phyloP scores from a whole-genome alignment of 2,329 filamentous ascomycete genomes.

The Aspergillus piperis region DNA sequence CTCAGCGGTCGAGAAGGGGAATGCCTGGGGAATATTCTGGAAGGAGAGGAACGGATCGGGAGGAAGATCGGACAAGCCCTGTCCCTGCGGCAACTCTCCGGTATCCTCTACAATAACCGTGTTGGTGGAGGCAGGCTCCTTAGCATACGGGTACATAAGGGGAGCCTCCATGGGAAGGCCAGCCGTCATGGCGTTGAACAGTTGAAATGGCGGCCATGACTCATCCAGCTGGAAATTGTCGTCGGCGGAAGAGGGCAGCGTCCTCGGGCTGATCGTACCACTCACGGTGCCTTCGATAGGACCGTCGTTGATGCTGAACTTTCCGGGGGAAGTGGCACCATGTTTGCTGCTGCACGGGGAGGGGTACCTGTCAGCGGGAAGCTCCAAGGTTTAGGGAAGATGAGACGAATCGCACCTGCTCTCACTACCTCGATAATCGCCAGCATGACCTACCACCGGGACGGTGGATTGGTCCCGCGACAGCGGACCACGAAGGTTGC shows the following conservation, averaged over 20 bases:
- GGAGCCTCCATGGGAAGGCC: constrained; percentile 36
- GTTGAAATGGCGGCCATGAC: constrained; percentile 40
- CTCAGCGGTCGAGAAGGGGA: constrained; percentile 30
- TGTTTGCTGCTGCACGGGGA: constrained; percentile 34
- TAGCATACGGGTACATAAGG: constrained; percentile 38
- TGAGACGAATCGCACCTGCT: constrained; percentile 29
- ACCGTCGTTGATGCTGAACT: constrained; percentile 34
- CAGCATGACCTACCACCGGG: constrained; percentile 27
- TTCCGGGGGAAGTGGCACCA: constrained; percentile 34
- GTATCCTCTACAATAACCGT: constrained; percentile 41
- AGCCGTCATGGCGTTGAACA: constrained; percentile 36
- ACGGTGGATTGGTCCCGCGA: constrained; percentile 21
- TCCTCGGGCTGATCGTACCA: constrained; percentile 40
- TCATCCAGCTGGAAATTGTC: constrained; percentile 42
- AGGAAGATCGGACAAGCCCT: constrained; percentile 32
- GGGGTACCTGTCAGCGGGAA: constrained; percentile 12
- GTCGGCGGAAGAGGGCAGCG: constrained; percentile 39
- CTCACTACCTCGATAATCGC: constrained; percentile 27
- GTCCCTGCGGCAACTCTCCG: constrained; percentile 31
- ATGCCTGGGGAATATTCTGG: constrained; percentile 33
- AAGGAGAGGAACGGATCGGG: constrained; percentile 34
- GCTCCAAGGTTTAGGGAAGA: not conserved
- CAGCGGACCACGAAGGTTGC: constrained; percentile 32
- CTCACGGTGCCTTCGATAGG: constrained; percentile 34
- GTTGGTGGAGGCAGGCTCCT: constrained; percentile 29